These are phyloP conservation scores for Patellaria atrata DNA, from an alignment of 495 filamentous ascomycete species.

Conservation along the genomic window DNA sequence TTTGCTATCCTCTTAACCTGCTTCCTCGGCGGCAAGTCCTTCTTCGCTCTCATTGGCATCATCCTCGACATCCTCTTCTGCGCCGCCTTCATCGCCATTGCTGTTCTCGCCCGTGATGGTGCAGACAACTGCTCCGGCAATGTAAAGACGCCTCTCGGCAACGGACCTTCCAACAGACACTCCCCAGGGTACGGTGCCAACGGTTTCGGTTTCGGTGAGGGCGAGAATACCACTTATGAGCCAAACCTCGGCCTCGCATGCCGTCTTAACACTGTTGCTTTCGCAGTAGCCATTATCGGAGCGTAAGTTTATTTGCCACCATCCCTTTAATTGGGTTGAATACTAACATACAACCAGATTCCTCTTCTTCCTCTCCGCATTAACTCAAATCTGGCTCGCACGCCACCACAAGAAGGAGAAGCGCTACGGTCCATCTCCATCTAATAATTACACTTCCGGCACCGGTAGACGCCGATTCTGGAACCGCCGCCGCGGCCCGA, in stretches of 20 bases:
- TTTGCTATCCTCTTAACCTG: constrained; percentile 58
- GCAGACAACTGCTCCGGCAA: constrained; percentile 43
- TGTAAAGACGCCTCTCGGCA: constrained; percentile 54
- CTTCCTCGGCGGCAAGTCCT: constrained; percentile 56
- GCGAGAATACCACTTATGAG: constrained; percentile 19
- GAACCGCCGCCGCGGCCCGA: constrained; percentile 30
- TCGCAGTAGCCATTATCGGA: constrained; percentile 64
- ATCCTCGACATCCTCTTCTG: constrained; percentile 46
- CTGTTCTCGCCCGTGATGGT: constrained; percentile 46
- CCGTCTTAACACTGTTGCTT: constrained; percentile 52
- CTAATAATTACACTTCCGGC: constrained; percentile 65
- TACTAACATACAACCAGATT: constrained; percentile 21
- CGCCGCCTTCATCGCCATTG: constrained; percentile 47
- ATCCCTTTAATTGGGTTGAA: not conserved
- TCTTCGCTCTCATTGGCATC: constrained; percentile 54
- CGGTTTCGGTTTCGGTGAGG: constrained; percentile 20
- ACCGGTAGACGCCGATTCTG: constrained; percentile 38
- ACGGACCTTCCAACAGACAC: constrained; percentile 30
- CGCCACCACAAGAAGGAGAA: constrained; percentile 65
- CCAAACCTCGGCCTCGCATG: constrained; percentile 46
- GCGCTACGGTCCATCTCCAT: constrained; percentile 61
- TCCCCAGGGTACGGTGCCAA: constrained; percentile 26
- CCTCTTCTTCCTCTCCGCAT: constrained; percentile 52
- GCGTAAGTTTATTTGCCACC: constrained; percentile 42
- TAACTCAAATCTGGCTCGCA: constrained; percentile 46